phyloP scores from a whole-genome alignment of 2,329 filamentous ascomycete genomes.

The Aaosphaeria arxii region DNA sequence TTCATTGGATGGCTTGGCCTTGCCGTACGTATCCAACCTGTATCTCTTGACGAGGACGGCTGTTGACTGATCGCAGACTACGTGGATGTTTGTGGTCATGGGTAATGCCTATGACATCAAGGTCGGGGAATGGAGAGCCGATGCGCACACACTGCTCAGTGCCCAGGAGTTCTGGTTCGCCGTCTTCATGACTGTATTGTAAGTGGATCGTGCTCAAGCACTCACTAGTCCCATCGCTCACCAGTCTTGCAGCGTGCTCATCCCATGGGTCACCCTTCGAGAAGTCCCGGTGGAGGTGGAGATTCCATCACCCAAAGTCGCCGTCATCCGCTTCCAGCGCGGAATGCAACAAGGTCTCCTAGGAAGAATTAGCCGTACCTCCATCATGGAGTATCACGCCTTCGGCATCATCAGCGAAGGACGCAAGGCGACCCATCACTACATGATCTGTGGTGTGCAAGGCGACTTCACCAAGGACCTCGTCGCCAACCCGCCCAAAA shows the following conservation, averaged over 20 bases:
- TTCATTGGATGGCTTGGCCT: constrained; percentile 36
- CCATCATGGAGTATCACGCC: constrained; percentile 37
- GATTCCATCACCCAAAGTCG: constrained; percentile 34
- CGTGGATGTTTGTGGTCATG: constrained; percentile 34
- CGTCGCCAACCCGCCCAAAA: constrained; percentile 30
- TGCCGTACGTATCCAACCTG: constrained; percentile 17
- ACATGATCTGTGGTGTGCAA: constrained; percentile 37
- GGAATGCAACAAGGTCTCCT: constrained; percentile 36
- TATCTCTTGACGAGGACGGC: constrained; percentile 1
- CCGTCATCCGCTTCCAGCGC: constrained; percentile 29
- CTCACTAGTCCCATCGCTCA: background rate
- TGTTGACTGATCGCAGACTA: constrained; percentile 18
- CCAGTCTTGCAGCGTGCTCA: constrained; percentile 22
- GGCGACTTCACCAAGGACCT: constrained; percentile 34
- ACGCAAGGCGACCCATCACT: constrained; percentile 24
- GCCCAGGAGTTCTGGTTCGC: constrained; percentile 35
- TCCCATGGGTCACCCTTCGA: constrained; percentile 34
- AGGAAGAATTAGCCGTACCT: constrained; percentile 33
- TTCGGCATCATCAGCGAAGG: constrained; percentile 37
- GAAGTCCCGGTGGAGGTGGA: constrained; percentile 33
- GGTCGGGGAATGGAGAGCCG: constrained; percentile 23
- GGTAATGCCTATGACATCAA: constrained; percentile 35
- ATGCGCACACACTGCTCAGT: constrained; percentile 26
- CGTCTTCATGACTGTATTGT: constrained; percentile 36
- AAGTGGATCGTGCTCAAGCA: constrained; percentile 1